phyloP scores from a whole-genome alignment of 805 yeast genomes.

The Suhomyces canberraensis region DNA sequence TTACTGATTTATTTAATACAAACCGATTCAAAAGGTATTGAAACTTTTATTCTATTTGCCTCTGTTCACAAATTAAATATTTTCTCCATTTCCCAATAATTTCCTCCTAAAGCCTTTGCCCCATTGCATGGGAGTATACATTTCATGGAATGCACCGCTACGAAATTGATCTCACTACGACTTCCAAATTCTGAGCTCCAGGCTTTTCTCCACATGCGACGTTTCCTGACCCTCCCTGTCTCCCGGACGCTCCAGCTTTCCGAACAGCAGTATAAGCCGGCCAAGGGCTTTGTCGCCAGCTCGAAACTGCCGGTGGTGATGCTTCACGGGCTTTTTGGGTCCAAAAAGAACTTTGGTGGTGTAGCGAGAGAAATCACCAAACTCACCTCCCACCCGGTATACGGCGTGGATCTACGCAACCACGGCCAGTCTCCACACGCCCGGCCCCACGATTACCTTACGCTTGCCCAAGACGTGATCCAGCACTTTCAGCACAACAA shows the following conservation, averaged over 20 bases:
- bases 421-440: constrained; percentile 51
- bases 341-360: constrained; percentile 40
- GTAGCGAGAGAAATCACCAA: constrained; percentile 35
- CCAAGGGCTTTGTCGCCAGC: constrained; percentile 2
- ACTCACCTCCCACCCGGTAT: constrained; percentile 29
- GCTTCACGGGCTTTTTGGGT: constrained; percentile 57
- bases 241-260: constrained; percentile 4
- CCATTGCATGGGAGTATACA: too few relatives aligned
- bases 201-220: too few relatives aligned
- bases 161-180: too few relatives aligned
- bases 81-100: too few relatives aligned
- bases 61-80: too few relatives aligned
- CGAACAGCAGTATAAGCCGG: constrained; percentile 7
- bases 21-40: too few relatives aligned
- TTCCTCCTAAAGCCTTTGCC: too few relatives aligned
- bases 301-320: constrained; percentile 34
- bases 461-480: constrained; percentile 43
- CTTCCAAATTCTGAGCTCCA: too few relatives aligned
- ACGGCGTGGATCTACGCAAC: constrained; percentile 50
- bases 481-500: constrained; percentile 25
- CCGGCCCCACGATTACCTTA: constrained; percentile 42
- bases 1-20: too few relatives aligned
- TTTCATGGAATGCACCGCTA: too few relatives aligned
- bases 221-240: neutral
- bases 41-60: too few relatives aligned